phyloP scores from a whole-genome alignment of 2,329 filamentous ascomycete genomes.

The Trichoderma aggressivum region DNA sequence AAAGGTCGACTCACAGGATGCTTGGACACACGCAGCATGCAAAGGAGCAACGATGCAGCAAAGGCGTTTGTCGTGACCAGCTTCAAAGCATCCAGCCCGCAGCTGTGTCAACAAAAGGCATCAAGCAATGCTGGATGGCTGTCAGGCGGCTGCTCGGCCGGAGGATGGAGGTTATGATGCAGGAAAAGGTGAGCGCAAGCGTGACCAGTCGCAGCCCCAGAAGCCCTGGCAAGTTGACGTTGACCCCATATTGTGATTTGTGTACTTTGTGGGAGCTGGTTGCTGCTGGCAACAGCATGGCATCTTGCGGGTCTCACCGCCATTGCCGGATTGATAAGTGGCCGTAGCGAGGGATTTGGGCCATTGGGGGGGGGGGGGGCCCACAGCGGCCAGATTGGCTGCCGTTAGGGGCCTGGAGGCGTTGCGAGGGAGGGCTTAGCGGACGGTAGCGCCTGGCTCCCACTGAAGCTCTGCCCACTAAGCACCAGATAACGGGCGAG shows the following conservation, averaged over 20 bases:
- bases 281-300: slow-evolving; percentile 19
- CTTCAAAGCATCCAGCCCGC: background rate
- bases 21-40: slow-evolving; percentile 1
- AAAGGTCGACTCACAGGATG: background rate
- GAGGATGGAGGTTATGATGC: background rate
- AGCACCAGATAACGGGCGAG: background rate
- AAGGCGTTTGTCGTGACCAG: background rate
- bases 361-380: background rate
- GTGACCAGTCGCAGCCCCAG: slow-evolving; percentile 11
- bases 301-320: slow-evolving; percentile 15
- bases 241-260: slow-evolving; percentile 18
- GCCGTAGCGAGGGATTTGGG: background rate
- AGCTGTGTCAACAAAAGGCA: slow-evolving; percentile 19
- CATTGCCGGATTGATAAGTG: background rate
- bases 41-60: background rate
- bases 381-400: slow-evolving; percentile 7
- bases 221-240: slow-evolving; percentile 2
- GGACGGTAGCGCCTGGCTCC: background rate
- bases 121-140: slow-evolving; percentile 30
- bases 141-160: slow-evolving; percentile 16
- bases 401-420: background rate
- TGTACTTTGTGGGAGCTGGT: slow-evolving; percentile 18
- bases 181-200: slow-evolving; percentile 18
- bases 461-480: slow-evolving; percentile 5
- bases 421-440: slow-evolving; percentile 1